phyloP scores from a whole-genome alignment of 768 basidiomycete species.

The Auriscalpium orientale region DNA sequence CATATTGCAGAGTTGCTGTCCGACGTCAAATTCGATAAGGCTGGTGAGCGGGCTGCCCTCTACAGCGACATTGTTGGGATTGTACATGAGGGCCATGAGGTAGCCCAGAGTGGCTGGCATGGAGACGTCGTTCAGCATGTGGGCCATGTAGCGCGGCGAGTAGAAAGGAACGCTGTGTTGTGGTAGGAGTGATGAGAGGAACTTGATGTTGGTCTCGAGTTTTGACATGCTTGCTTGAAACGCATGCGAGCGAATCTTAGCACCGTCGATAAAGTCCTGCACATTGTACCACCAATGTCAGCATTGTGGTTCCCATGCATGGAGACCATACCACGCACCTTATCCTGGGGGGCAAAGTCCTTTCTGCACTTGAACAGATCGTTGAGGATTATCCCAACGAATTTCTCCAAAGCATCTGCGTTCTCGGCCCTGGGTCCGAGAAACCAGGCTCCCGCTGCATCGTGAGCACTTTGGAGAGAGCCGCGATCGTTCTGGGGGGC shows the following conservation, averaged over 20 bases:
- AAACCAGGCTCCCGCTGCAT: slow-evolving; percentile 30
- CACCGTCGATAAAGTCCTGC: slow-evolving; percentile 18
- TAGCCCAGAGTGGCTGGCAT: slow-evolving; percentile 21
- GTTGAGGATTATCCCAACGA: slow-evolving; percentile 21
- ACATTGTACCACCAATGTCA: background rate
- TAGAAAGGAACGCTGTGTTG: slow-evolving; percentile 31
- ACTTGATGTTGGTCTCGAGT: slow-evolving; percentile 14
- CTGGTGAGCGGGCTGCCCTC: slow-evolving; percentile 35
- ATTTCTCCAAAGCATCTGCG: slow-evolving; percentile 18
- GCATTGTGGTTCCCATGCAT: background rate
- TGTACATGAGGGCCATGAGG: slow-evolving; percentile 22
- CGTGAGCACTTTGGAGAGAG: slow-evolving; percentile 9
- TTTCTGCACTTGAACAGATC: slow-evolving; percentile 18
- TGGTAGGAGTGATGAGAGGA: slow-evolving; percentile 18
- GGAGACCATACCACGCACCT: slow-evolving; percentile 10
- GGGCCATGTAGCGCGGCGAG: slow-evolving; percentile 33
- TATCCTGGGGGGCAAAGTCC: slow-evolving; percentile 25
- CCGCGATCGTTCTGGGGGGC: background rate
- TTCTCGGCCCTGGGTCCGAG: slow-evolving; percentile 35
- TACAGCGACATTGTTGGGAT: slow-evolving; percentile 38
- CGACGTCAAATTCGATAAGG: slow-evolving; percentile 31
- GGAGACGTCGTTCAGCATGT: slow-evolving; percentile 31
- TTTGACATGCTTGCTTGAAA: slow-evolving; percentile 18
- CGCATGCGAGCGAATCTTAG: slow-evolving; percentile 12
- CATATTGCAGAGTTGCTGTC: slow-evolving; percentile 33